Conservation (phyloP, 2,329 filamentous ascomycete genomes). For the Periglandula ipomoeae region DNA sequence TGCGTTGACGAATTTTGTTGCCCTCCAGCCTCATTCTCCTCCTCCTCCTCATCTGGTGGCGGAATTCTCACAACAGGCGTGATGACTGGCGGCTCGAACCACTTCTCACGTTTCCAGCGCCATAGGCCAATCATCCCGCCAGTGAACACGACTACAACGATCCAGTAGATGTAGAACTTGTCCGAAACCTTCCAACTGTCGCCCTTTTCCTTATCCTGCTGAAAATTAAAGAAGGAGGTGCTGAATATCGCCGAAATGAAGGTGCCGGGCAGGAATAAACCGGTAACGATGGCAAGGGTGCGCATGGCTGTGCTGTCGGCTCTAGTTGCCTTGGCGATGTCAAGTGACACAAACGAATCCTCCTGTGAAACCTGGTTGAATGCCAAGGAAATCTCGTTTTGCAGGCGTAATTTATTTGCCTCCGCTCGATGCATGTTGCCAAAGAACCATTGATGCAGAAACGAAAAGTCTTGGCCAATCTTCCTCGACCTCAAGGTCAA, state of each 20-base stretch:
- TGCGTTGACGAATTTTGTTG: no score
- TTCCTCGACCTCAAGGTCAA: slow-evolving; percentile 5
- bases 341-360: slow-evolving; percentile 27
- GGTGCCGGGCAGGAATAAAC: slow-evolving; percentile 40
- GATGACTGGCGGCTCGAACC: background rate
- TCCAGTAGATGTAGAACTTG: slow-evolving; percentile 29
- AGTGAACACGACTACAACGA: slow-evolving; percentile 21
- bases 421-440: slow-evolving; percentile 26
- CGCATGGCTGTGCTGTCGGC: slow-evolving; percentile 42
- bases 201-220: slow-evolving; percentile 13
- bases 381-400: slow-evolving; percentile 45
- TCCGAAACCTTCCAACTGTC: slow-evolving; percentile 19
- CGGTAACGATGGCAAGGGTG: slow-evolving; percentile 37
- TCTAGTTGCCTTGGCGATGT: slow-evolving; percentile 30
- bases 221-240: slow-evolving; percentile 32
- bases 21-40: no score
- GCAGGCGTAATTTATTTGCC: slow-evolving; percentile 35
- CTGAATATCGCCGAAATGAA: slow-evolving; percentile 40
- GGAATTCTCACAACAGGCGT: background rate
- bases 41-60: background rate
- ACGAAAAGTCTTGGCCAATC: slow-evolving; percentile 23
- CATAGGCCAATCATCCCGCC: background rate
- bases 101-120: background rate
- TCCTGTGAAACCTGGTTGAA: slow-evolving; percentile 36
- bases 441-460: slow-evolving; percentile 22